These are phyloP conservation scores for Euphorbia tirucalli DNA, from an alignment of 345 rosid species.

Conservation along the genomic window DNA sequence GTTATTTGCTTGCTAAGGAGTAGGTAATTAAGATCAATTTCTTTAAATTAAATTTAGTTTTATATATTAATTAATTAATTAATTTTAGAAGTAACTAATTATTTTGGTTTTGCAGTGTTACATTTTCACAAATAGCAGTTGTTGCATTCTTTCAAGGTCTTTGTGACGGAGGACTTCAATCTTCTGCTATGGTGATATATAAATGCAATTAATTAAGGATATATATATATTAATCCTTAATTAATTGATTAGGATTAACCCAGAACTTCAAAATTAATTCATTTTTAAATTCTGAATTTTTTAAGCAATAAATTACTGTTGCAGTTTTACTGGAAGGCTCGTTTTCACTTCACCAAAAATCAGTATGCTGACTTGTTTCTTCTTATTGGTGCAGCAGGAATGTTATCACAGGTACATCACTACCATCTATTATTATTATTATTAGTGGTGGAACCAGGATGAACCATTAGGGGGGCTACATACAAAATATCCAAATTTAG, in stretches of 20 bases:
- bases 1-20: slow-evolving; percentile 46
- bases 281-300: too few relatives aligned
- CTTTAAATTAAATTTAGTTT: too few relatives aligned
- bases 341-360: slow-evolving; percentile 72
- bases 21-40: slow-evolving; percentile 40
- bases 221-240: too few relatives aligned
- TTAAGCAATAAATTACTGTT: too few relatives aligned
- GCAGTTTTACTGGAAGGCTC: slow-evolving; percentile 90
- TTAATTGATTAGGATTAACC: too few relatives aligned
- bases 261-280: too few relatives aligned
- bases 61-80: background rate
- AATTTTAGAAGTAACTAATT: too few relatives aligned
- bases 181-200: slow-evolving; percentile 51
- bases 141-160: slow-evolving; percentile 77
- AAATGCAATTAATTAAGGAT: background rate
- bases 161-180: slow-evolving; percentile 58
- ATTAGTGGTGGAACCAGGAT: too few relatives aligned
- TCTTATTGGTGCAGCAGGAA: slow-evolving; percentile 45
- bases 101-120: slow-evolving; percentile 40
- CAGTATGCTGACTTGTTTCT: slow-evolving; percentile 77
- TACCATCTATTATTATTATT: too few relatives aligned
- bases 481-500: too few relatives aligned
- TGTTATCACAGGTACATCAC: slow-evolving; percentile 58
- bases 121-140: slow-evolving; percentile 63
- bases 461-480: too few relatives aligned